Evolutionary conservation across 495 filamentous ascomycete species (phyloP), one percentile per base, ranked within the genome.

Genomic region (Aspergillus panamensis): DNA sequence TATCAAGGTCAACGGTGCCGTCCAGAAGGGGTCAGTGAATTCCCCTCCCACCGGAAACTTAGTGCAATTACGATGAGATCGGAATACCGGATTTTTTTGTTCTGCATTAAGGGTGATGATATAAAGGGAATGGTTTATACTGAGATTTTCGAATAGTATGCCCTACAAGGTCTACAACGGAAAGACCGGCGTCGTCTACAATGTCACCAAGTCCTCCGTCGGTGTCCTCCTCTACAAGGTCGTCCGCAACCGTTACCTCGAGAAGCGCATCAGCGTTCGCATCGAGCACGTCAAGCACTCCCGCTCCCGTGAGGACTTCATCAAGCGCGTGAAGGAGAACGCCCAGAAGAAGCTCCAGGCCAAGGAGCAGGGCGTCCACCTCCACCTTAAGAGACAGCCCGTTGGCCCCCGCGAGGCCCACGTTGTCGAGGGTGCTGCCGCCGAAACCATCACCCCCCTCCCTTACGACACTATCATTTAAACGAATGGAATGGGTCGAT

Each of bases 81-180:
- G 39, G 51, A 25, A 32, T 47, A 49, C 30, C 43, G 48, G 51
- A 57, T 48, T 59, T 55, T 32, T 33, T 39, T 55, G 39, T 51
- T 39, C 31, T 48, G 45, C 43, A 42, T 48, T 54, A 50, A 48
- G 31, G 14, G 8, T 48, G 45, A 52, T 55, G 51, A 51, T 25
- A 40, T 37, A 12, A 17, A 35, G 44, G 64, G 52, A 33, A 64
- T 59, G 45, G 60, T 40, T 51, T 64, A 48, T 45, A 37, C 69
- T 74, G 72, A 73, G 62, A 69, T 29, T 37, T 55, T 58, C 61
- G 61, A 64, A 80, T 72, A 93, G 90, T 82, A 93, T 96, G 91
- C 92, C 93, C 68, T 90, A 93, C 87, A 97, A 97, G 84, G 88
- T 96, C 80, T 96, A 95, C 87, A 92, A 96, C 82, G 92, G 92